Base-by-base conservation (phyloP, 306 rosid species). In the Quercus dentata region DNA sequence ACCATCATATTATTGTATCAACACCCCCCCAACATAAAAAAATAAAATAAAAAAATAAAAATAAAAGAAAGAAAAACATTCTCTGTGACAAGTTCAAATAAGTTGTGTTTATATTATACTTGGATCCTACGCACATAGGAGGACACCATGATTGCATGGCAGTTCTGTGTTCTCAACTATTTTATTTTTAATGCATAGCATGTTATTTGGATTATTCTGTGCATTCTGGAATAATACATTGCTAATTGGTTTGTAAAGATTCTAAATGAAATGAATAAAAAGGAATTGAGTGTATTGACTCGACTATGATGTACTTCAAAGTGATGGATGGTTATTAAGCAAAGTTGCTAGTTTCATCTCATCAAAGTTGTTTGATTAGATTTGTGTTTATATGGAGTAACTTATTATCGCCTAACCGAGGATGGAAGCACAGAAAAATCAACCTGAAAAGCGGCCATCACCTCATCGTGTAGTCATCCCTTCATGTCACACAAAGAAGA, bases 401-500 rank as follows among this genome's bases (percentile, higher is more conserved):
- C 46, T 74, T 62, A 46, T 83, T 79, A 77, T 77, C 74, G 71
- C 81, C 46, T 75, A 57, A 56, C 57, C 20, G 69, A 74, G 54
- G 72, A 95, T 95, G 98, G 92, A 85, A 82, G 71, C 88, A 25
- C 85, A 79, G 41, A 80, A 88, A 61, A 83, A 65, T 68, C 86
- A 86, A 69, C 78, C 69, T 33, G 92, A 87, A 59, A 87, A 75
- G 15, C 87, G 49, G 52, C 33, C 88, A 59, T 76, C 82, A 20
- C 31, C 90, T 11, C n/a, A n/a, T n/a, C n/a, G n/a, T 27, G 41
- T 89, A 33, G 38, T 90, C 44, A 73, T 74, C 11, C 44, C 91
- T 57, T 90, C 97, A 15, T 95, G 98, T 74, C 87, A 93, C 74
- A 95, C 83, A 88, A 95, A 91, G 89, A 95, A 92, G 87, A 85